A percentile compares a stretch with the other conserved stretches of the same genome.
Conservation (phyloP, 176 grass and related monocot genomes). For the Aegilops tauschii region DNA sequence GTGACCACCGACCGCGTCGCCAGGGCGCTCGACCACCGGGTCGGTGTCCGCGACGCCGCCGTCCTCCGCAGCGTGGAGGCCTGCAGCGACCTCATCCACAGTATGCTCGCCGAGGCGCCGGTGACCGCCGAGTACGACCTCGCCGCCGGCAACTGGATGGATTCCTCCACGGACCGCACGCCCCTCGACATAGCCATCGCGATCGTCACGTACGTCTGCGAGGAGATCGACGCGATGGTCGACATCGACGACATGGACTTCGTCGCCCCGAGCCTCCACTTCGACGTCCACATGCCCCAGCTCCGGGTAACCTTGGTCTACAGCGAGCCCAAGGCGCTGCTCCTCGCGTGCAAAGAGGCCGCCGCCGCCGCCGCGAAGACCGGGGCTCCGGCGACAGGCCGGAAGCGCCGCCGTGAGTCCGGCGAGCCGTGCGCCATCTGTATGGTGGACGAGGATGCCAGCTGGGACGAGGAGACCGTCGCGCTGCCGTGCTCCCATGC, state of each 20-base stretch:
- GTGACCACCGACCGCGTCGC: neutral
- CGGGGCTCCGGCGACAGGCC: neutral
- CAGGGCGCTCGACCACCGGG: neutral
- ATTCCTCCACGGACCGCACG: neutral
- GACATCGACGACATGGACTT: neutral
- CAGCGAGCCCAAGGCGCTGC: neutral
- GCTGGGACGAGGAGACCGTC: neutral
- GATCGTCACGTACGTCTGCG: neutral
- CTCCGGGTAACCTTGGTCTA: neutral
- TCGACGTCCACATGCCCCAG: neutral
- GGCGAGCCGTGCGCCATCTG: neutral
- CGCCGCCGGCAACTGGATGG: neutral
- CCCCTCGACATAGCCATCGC: neutral
- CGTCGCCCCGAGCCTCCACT: neutral
- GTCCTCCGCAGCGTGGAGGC: neutral
- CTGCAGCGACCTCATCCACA: neutral
- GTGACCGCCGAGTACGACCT: neutral
- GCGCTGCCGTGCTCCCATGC: neutral
- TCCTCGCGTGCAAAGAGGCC: neutral
- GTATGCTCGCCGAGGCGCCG: neutral
- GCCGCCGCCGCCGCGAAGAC: neutral
- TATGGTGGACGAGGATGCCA: neutral
- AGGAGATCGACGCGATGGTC: neutral
- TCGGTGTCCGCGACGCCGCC: neutral
- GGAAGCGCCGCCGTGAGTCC: neutral